A percentile compares a stretch with the other conserved stretches of the same genome.
Conservation (phyloP, 805 yeast genomes). For the Scheffersomyces coipomensis region DNA sequence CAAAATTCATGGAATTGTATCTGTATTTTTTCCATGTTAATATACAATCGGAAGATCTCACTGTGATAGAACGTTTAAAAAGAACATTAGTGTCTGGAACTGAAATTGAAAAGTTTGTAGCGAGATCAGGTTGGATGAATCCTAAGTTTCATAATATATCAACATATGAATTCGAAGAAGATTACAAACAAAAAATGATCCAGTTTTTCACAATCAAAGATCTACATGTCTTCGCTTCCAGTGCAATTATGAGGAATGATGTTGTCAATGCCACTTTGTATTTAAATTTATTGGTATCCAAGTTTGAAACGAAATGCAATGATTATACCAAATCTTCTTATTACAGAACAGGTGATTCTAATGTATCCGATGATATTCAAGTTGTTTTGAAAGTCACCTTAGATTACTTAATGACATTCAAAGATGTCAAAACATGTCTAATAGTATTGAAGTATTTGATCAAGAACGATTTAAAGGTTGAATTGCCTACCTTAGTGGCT, state of each 20-base stretch:
- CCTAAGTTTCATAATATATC: constrained; percentile 38
- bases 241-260: constrained; percentile 23
- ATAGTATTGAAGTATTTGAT: constrained; percentile 32
- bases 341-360: constrained; percentile 8
- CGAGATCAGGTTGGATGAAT: constrained; percentile 33
- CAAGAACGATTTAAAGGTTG: constrained; percentile 21
- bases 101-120: constrained; percentile 28
- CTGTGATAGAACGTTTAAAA: constrained; percentile 16
- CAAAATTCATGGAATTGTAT: constrained; percentile 21
- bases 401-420: constrained; percentile 34
- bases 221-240: constrained; percentile 18
- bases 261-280: constrained; percentile 32
- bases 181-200: constrained; percentile 25
- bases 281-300: constrained; percentile 33
- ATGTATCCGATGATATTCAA: constrained; percentile 20
- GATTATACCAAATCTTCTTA: constrained; percentile 3
- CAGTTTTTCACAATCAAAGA: constrained; percentile 27
- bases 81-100: constrained; percentile 24
- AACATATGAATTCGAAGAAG: constrained; percentile 11
- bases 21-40: constrained; percentile 30
- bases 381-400: constrained; percentile 27
- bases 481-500: constrained; percentile 20
- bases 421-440: constrained; percentile 31
- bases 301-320: constrained; percentile 32
- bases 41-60: constrained; percentile 22